Base-by-base conservation (phyloP, 371 early-diverging fungal species). In the Mortierella sp. region DNA sequence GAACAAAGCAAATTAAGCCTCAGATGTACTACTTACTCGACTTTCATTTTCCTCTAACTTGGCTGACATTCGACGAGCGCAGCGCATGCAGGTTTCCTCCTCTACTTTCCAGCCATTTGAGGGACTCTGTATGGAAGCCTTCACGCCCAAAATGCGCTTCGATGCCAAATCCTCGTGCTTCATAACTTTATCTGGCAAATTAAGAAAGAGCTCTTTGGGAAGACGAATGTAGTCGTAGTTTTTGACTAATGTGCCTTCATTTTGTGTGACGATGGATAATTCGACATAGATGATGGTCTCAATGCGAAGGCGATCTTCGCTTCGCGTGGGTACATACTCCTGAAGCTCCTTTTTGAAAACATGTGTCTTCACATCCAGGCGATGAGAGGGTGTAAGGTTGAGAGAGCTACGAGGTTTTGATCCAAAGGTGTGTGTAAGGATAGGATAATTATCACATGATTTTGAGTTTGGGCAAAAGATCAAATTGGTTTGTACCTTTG, bases 331-430 rank as follows among this genome's bases (percentile, higher is more conserved):
- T 26, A 76, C 58, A 34, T 76, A 76, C 59, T 76, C 76, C 59
- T 76, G 76, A 13, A 63, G 70, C 54, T 76, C 76, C 64, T 76
- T 76, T 66, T 76, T 76, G 37, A 76, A 76, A 42, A 76, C 67
- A 53, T 70, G 66, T 8, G 76, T 76, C 59, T 70, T 70, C n/a
- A 70, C 70, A 13, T 76, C 66, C 67, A 76, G 43, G 31, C 76
- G 70, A 42, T 62, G 53, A 17, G 65, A 6, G 22, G 61, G 10
- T 37, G 61, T 32, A 22, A 40, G 61, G 4, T 55, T 65, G 15
- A 45, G 29, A 23, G 31, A 10, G 31, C 65, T 55, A 29, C 19
- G 29, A 34, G 23, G 15, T 26, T 15, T 6, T 12, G 40, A 28
- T 3, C 32, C 23, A 34, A 51, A 42, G 31, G 31, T 22, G 15